Evolutionary conservation across 371 early-diverging fungal species (phyloP).

Genomic region (Umbelopsis sp.): DNA sequence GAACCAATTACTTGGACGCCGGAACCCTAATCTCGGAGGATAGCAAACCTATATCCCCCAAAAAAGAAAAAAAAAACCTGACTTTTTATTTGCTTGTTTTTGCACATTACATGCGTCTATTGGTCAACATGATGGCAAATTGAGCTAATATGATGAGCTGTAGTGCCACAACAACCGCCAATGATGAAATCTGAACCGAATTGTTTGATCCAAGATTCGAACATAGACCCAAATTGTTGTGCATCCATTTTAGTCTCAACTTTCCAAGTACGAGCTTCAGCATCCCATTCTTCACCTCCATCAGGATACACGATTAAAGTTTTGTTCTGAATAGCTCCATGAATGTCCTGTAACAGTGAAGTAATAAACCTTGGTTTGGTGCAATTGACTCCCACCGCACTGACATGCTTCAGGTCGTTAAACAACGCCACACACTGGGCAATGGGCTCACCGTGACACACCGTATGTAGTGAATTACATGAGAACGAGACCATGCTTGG

Average conservation of each 20-base stretch:
- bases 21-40: too few relatives aligned
- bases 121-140: neutral
- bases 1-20: slow-evolving; percentile 34
- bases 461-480: slow-evolving; percentile 38
- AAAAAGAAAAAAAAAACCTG: neutral
- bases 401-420: slow-evolving; percentile 28
- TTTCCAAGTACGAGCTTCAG: slow-evolving; percentile 36
- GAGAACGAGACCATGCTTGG: slow-evolving; percentile 49
- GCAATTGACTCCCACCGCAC: slow-evolving; percentile 63
- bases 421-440: slow-evolving; percentile 26
- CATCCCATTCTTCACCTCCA: slow-evolving; percentile 51
- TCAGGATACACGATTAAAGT: slow-evolving; percentile 48
- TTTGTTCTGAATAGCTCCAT: slow-evolving; percentile 22
- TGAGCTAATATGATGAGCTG: slow-evolving; percentile 28
- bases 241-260: slow-evolving; percentile 25
- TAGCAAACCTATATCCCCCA: too few relatives aligned
- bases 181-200: slow-evolving; percentile 38
- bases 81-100: neutral
- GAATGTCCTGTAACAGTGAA: slow-evolving; percentile 21
- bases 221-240: slow-evolving; percentile 35
- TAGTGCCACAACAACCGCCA: slow-evolving; percentile 57
- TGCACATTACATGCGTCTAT: neutral
- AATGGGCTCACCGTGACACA: slow-evolving; percentile 47
- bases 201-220: slow-evolving; percentile 25
- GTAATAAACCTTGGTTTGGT: slow-evolving; percentile 48